A percentile compares a stretch with the other conserved stretches of the same genome.
Evolutionary conservation across 192 early-diverging fungal genomes (phyloP).

Genomic region (Phlyctochytrium planicorne): DNA sequence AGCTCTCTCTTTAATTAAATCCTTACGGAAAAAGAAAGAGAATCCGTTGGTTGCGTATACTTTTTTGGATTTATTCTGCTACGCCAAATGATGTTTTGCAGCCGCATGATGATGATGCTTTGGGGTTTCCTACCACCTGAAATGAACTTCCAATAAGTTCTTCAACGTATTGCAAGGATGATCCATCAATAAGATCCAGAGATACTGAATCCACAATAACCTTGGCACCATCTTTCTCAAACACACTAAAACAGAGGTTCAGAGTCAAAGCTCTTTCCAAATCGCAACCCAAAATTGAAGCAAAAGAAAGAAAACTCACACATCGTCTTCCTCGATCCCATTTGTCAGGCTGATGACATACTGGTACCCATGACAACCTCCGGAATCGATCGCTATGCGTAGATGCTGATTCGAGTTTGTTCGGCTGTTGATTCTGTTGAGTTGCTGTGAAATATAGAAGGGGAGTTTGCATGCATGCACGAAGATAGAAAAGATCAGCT

Average conservation of each 20-base stretch:
- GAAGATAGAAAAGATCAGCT: no score
- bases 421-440: slow-evolving; percentile 2
- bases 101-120: slow-evolving; percentile 51
- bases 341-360: slow-evolving; percentile 51
- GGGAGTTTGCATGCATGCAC: no score
- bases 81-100: slow-evolving; percentile 54
- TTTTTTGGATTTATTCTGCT: slow-evolving; percentile 10
- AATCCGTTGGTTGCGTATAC: not conserved
- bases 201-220: slow-evolving; percentile 45
- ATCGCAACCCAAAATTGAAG: no score
- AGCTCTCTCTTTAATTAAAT: no score
- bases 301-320: slow-evolving; percentile 21
- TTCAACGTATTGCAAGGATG: slow-evolving; percentile 49
- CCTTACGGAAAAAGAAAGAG: no score
- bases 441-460: no score
- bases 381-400: slow-evolving; percentile 47
- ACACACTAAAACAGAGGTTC: slow-evolving; percentile 30
- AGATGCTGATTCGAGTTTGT: slow-evolving; percentile 23
- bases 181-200: slow-evolving; percentile 43
- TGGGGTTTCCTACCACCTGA: slow-evolving; percentile 53
- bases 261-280: not conserved
- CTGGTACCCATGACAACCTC: slow-evolving; percentile 58
- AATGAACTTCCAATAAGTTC: slow-evolving; percentile 56
- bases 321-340: slow-evolving; percentile 39
- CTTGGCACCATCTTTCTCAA: slow-evolving; percentile 42